A percentile compares a stretch with the other conserved stretches of the same genome.
phyloP scores from a whole-genome alignment of 2,329 filamentous ascomycete genomes.

The Alternaria triticimaculans region DNA sequence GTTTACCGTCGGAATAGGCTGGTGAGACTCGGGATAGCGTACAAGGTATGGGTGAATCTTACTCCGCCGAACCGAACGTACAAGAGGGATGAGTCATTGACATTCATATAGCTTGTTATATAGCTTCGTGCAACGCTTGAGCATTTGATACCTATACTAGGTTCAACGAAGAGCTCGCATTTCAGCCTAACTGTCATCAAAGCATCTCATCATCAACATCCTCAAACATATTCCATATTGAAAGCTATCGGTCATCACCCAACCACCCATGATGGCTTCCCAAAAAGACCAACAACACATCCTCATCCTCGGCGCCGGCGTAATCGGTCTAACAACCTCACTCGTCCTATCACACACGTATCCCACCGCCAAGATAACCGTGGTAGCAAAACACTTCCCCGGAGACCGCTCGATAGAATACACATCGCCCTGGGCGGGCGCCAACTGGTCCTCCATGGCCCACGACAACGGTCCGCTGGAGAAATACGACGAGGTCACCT shows the following conservation, averaged over 20 bases:
- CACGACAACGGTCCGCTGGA: constrained; percentile 43
- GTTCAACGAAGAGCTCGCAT: not conserved
- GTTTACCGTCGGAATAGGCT: constrained; percentile 21
- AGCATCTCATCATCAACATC: not conserved
- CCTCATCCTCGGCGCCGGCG: constrained; percentile 61
- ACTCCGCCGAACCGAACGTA: not conserved
- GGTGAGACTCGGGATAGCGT: constrained; percentile 1
- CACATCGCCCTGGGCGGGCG: constrained; percentile 86
- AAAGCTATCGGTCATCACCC: not conserved
- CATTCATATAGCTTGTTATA: not conserved
- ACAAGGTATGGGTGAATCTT: not conserved
- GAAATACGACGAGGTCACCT: constrained; percentile 41
- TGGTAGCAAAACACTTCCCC: constrained; percentile 88
- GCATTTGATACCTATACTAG: not conserved
- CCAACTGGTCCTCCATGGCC: constrained; percentile 72
- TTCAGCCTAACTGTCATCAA: not conserved
- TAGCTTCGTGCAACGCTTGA: not conserved
- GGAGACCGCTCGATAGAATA: constrained; percentile 94
- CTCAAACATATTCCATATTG: not conserved
- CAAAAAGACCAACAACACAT: constrained; percentile 21
- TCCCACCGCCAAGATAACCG: constrained; percentile 65
- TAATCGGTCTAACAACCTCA: constrained; percentile 71
- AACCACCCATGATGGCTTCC: constrained; percentile 15
- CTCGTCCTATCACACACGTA: constrained; percentile 64
- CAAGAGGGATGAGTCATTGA: not conserved